These are phyloP conservation scores for Xylaria longipes DNA, from an alignment of 495 filamentous ascomycete genomes.

Conservation along the genomic window DNA sequence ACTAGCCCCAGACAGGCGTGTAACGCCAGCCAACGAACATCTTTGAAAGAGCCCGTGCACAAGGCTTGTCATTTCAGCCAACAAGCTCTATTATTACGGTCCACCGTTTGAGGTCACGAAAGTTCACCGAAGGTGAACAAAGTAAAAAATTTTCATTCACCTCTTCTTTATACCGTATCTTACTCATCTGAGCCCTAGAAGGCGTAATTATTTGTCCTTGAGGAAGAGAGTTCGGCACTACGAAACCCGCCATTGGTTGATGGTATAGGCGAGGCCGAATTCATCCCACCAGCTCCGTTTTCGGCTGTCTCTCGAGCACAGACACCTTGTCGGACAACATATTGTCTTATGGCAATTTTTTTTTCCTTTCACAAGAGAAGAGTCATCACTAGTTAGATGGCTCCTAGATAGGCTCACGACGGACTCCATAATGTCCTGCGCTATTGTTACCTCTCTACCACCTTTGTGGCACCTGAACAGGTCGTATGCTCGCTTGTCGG, in stretches of 20 bases:
- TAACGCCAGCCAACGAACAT: constrained; percentile 20
- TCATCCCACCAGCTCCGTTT: constrained; percentile 19
- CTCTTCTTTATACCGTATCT: constrained; percentile 10
- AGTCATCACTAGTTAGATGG: constrained; percentile 18
- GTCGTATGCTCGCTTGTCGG: background rate
- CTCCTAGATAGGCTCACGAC: constrained; percentile 8
- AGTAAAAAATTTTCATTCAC: constrained; percentile 14
- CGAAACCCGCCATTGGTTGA: constrained; percentile 7
- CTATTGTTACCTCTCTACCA: background rate
- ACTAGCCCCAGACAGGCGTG: constrained; percentile 17
- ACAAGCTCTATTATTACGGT: constrained; percentile 1
- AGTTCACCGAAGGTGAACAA: constrained; percentile 2
- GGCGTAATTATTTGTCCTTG: background rate
- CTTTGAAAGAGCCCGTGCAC: constrained; percentile 16
- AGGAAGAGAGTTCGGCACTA: background rate
- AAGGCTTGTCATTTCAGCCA: constrained; percentile 12
- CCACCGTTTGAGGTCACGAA: constrained; percentile 19
- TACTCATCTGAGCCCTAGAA: constrained; percentile 11
- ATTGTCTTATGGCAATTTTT: background rate
- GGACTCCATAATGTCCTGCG: constrained; percentile 9
- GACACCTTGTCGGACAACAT: constrained; percentile 15
- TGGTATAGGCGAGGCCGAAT: constrained; percentile 14
- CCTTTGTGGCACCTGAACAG: constrained; percentile 10
- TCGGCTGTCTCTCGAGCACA: constrained; percentile 16
- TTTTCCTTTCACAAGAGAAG: constrained; percentile 1